phyloP scores from a whole-genome alignment of 306 rosid species.

The Abrus pulchellus region DNA sequence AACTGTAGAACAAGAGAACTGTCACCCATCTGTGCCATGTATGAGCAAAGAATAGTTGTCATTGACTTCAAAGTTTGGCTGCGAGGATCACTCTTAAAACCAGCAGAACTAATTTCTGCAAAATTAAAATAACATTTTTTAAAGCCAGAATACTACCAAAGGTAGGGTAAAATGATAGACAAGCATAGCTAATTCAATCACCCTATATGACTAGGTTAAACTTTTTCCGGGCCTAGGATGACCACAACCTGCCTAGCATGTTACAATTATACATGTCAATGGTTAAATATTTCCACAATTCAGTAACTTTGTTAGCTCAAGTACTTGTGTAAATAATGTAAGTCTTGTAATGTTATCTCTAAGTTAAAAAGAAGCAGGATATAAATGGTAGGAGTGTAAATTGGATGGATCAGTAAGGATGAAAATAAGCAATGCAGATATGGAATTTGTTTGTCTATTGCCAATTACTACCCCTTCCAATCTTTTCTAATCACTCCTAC shows the following conservation, averaged over 20 bases:
- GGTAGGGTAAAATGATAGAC: conserved; percentile 18
- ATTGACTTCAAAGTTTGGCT: conserved; percentile 57
- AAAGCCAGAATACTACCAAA: conserved; percentile 35
- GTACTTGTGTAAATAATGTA: conserved; percentile 17
- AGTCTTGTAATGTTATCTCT: conserved; percentile 12
- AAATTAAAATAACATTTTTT: conserved; percentile 17
- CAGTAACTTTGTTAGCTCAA: conserved; percentile 38
- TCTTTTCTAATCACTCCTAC: conserved; percentile 22
- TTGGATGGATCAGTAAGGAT: background rate
- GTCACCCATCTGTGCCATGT: conserved; percentile 76
- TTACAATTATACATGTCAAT: conserved; percentile 21
- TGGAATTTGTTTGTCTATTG: background rate
- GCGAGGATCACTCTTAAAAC: conserved; percentile 51
- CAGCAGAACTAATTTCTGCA: conserved; percentile 60
- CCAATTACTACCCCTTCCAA: conserved; percentile 17
- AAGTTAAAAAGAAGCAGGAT: conserved; percentile 30
- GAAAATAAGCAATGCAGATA: conserved; percentile 13
- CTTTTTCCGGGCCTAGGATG: background rate
- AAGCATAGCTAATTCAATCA: conserved; percentile 33
- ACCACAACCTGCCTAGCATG: conserved; percentile 36
- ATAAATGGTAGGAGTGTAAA: conserved; percentile 1
- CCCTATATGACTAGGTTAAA: conserved; percentile 31
- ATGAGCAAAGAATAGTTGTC: conserved; percentile 60
- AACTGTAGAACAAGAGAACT: conserved; percentile 62
- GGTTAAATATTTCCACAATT: conserved; percentile 28